Evolutionary conservation across 108 stramenopile genomes (phyloP).

Genomic region (Stephanodiscus triporus): DNA sequence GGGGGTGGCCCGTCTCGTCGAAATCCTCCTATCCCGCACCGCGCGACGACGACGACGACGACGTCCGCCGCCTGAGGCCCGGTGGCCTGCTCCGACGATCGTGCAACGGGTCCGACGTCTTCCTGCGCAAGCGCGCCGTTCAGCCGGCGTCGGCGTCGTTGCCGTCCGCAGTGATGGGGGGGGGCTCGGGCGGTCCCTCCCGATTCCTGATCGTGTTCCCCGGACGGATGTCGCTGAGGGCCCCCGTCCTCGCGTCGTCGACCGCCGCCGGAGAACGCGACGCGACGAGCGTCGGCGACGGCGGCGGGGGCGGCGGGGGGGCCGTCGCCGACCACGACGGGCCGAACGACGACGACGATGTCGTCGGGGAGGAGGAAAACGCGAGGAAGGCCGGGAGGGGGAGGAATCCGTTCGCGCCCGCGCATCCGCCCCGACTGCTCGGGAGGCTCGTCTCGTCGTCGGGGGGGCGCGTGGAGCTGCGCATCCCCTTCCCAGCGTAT

Average conservation of each 20-base stretch:
- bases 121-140: conserved; percentile 45
- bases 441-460: conserved; percentile 25
- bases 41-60: not conserved
- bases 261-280: not conserved
- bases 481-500: conserved; percentile 46
- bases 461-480: conserved; percentile 25
- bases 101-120: conserved; percentile 52
- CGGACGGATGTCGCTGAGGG: conserved; percentile 39
- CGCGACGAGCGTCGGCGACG: not conserved
- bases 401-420: conserved; percentile 40
- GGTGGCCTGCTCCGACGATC: conserved; percentile 26
- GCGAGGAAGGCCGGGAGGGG: conserved; percentile 11
- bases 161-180: conserved; percentile 3
- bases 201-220: conserved; percentile 48
- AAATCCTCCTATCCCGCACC: not conserved
- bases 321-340: not conserved
- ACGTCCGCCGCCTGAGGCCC: conserved; percentile 17
- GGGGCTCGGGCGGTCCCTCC: conserved; percentile 24
- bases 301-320: not conserved
- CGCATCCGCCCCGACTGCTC: conserved; percentile 42
- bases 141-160: conserved; percentile 22
- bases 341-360: not conserved
- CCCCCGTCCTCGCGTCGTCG: conserved; percentile 3
- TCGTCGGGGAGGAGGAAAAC: conserved; percentile 4
- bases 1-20: conserved; percentile 6